Evolutionary conservation across 2,329 filamentous ascomycete species (phyloP).

Genomic region (Metarhizium guizhouense): DNA sequence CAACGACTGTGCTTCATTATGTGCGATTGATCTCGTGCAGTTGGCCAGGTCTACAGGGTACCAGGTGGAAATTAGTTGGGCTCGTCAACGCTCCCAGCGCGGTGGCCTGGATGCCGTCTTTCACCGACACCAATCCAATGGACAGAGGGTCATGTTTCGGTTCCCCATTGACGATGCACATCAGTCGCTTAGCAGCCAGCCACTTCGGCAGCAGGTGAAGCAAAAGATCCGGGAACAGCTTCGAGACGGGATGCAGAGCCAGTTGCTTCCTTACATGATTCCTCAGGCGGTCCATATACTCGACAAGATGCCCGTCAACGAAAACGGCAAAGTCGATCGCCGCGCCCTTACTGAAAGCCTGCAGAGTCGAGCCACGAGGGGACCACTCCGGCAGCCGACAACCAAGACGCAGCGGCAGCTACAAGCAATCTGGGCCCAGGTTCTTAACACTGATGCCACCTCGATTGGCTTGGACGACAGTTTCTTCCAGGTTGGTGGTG

Average conservation of each 20-base stretch:
- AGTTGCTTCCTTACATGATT: constrained; percentile 9
- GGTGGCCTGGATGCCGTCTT: constrained; percentile 15
- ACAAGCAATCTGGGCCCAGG: not conserved
- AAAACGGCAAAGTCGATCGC: constrained; percentile 12
- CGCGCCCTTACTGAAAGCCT: not conserved
- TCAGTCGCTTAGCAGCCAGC: constrained; percentile 5
- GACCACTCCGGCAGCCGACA: not conserved
- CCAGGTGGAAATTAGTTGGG: constrained; percentile 34
- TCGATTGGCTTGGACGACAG: not conserved
- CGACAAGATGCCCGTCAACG: constrained; percentile 9
- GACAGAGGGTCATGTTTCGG: not conserved
- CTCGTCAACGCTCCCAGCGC: constrained; percentile 21
- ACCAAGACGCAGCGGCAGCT: not conserved
- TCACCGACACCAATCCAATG: constrained; percentile 16
- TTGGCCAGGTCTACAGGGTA: constrained; percentile 28
- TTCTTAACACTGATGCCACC: not conserved
- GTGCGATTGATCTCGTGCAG: constrained; percentile 10
- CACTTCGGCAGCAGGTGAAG: constrained; percentile 3
- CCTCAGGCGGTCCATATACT: constrained; percentile 6
- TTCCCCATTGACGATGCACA: constrained; percentile 9
- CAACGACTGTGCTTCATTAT: not conserved
- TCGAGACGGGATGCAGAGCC: not conserved
- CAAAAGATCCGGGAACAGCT: constrained; percentile 4
- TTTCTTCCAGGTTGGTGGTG: not conserved
- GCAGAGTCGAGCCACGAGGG: not conserved